These are phyloP conservation scores for Crithidia fasciculata DNA, from an alignment of 208 protist species.

Conservation along the genomic window DNA sequence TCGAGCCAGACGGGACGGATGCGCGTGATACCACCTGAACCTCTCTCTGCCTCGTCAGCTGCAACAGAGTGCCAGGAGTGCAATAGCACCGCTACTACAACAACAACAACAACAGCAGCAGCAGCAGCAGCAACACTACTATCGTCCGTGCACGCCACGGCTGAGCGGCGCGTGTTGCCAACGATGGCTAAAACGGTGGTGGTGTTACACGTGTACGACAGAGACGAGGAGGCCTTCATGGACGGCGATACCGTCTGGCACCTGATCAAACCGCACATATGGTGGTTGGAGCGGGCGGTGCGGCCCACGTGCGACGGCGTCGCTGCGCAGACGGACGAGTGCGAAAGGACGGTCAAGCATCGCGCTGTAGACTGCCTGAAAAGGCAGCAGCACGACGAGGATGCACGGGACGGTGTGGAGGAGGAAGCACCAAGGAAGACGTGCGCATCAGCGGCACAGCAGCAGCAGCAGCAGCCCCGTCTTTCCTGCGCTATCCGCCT, in stretches of 20 bases:
- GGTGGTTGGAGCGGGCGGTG: slow-evolving; percentile 13
- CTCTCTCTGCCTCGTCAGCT: no score
- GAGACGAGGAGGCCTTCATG: neutral
- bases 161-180: neutral
- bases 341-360: neutral
- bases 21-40: no score
- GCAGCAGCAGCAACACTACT: neutral
- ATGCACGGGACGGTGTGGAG: no score
- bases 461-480: neutral
- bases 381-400: no score
- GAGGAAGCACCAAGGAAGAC: no score
- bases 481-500: slow-evolving; percentile 10
- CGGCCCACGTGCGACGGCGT: neutral
- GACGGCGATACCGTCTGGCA: slow-evolving; percentile 8
- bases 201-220: slow-evolving; percentile 12
- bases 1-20: neutral
- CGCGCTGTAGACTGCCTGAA: no score
- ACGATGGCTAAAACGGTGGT: slow-evolving; percentile 3
- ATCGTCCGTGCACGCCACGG: neutral
- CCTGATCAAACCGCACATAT: slow-evolving; percentile 1
- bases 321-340: neutral
- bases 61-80: no score
- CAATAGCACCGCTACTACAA: no score
- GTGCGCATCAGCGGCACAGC: no score
- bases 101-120: neutral